Percentiles rank a stretch among this genome's conserved stretches.
Evolutionary conservation across 1,139 yeast genomes (phyloP).

Genomic region (Maudiozyma humilis): DNA sequence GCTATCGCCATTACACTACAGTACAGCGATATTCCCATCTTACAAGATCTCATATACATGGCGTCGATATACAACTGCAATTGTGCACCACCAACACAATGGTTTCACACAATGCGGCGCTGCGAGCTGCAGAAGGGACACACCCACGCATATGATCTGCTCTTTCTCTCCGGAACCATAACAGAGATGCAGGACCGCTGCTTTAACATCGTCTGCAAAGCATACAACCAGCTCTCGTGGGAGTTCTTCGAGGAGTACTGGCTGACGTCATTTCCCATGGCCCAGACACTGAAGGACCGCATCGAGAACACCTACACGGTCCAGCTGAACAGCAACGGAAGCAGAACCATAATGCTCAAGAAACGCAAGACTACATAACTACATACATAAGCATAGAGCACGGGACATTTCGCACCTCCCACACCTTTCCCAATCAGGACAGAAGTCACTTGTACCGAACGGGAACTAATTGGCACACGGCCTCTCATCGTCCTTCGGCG

Average conservation of each 20-base stretch:
- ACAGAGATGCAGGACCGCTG: slow-evolving; percentile 9
- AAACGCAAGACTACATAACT: not conserved
- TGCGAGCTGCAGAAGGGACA: not conserved
- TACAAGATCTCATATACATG: not conserved
- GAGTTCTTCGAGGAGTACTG: slow-evolving; percentile 8
- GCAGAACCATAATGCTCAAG: slow-evolving; percentile 9
- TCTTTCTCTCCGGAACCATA: slow-evolving; percentile 9
- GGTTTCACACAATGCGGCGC: slow-evolving; percentile 12
- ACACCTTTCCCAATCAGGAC: not conserved
- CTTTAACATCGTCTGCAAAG: slow-evolving; percentile 4
- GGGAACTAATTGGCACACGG: not conserved
- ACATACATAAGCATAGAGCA: not conserved
- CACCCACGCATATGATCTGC: slow-evolving; percentile 8
- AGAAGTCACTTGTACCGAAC: not conserved
- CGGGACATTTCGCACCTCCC: not conserved
- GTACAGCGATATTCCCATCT: not conserved
- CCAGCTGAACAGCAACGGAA: not conserved
- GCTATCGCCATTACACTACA: not conserved
- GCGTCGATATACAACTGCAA: not conserved
- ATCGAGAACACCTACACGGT: slow-evolving; percentile 3
- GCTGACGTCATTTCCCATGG: slow-evolving; percentile 7
- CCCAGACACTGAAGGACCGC: not conserved
- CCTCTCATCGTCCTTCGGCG: too few species aligned
- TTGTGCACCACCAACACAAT: slow-evolving; percentile 3
- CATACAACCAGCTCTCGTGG: slow-evolving; percentile 15